phyloP scores from a whole-genome alignment of 2,329 filamentous ascomycete species.

The Ophiosphaerella narmari region DNA sequence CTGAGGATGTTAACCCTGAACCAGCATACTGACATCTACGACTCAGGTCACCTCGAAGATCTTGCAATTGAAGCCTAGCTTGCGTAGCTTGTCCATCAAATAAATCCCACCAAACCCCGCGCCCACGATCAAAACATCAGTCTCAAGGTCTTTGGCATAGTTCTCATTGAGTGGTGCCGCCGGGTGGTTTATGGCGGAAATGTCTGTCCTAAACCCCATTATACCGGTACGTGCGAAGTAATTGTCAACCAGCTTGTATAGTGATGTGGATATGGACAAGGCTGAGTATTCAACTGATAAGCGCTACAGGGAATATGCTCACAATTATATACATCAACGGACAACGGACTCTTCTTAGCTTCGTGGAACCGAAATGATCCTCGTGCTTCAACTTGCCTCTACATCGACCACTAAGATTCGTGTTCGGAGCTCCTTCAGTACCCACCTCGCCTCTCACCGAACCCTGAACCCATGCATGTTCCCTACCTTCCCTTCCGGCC shows the following conservation, averaged over 20 bases:
- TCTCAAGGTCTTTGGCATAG: conserved; percentile 43
- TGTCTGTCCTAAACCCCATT: conserved; percentile 43
- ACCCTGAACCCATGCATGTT: conserved; percentile 1
- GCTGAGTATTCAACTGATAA: conserved; percentile 2
- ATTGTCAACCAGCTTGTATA: not conserved
- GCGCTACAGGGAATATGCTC: not conserved
- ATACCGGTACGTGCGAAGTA: not conserved
- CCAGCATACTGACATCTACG: conserved; percentile 6
- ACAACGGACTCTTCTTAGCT: conserved; percentile 16
- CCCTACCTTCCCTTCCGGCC: conserved; percentile 15
- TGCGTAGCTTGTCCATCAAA: conserved; percentile 48
- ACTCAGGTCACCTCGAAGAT: conserved; percentile 41
- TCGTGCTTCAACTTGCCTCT: conserved; percentile 4
- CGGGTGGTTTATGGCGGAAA: conserved; percentile 29
- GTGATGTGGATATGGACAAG: not conserved
- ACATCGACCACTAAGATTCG: conserved; percentile 1
- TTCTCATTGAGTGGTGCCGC: conserved; percentile 29
- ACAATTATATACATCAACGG: conserved; percentile 23
- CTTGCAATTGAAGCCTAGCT: conserved; percentile 47
- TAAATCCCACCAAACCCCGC: conserved; percentile 51
- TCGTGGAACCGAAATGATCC: conserved; percentile 12
- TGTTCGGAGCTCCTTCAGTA: not conserved
- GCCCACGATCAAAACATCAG: conserved; percentile 47
- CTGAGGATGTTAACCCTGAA: too few relatives aligned
- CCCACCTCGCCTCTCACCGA: not conserved